Evolutionary conservation across 2,329 filamentous ascomycete species (phyloP), one percentile per base, ranked within the genome.

Genomic region (Cladosporium velox): DNA sequence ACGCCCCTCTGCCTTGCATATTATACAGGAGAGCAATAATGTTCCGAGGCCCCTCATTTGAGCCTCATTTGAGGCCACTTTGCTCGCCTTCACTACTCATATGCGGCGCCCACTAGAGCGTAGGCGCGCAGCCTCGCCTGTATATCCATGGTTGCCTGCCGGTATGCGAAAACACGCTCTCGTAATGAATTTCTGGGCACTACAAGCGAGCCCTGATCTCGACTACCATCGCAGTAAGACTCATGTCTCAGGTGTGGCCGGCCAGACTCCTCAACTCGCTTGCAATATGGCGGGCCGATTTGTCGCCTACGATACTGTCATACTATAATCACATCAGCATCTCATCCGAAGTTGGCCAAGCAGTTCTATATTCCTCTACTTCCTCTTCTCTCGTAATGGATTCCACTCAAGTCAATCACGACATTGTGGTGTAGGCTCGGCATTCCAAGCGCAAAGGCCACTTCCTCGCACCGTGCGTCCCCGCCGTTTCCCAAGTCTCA

Each of bases 401-500:
- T 34, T 55, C 28, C 18, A 55, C 52, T 21, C 41, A 18, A 5
- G 52, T 21, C 52, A 30, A 55, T 30, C 52, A 55, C 52, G 52
- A 55, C 28, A 55, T 55, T n/a, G 26, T 18, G 41, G 52, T 32
- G 28, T 21, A 32, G 52, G 26, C 52, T 55, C 52, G 52, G 52
- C 52, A 55, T 34, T 41, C 34, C 6, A 10, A 11, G 34, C n/a
- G 55, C 55, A 58, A 58, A 35, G 55, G 41, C 55, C 55, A 38
- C 18, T 12, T 58, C 32, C 55, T 58, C 55, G 34, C 55, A 24
- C 34, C 55, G 55, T 58, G 55, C 32, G 4, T 8, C 54, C 55
- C 55, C 55, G 55, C 55, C 55, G 7, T 41, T 32, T 38, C 21
- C n/a, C 24, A 58, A 28, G 57, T 59, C 38, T 59, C 57, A 59